phyloP scores from a whole-genome alignment of 192 early-diverging fungal species.

The Coemansia sp. region DNA sequence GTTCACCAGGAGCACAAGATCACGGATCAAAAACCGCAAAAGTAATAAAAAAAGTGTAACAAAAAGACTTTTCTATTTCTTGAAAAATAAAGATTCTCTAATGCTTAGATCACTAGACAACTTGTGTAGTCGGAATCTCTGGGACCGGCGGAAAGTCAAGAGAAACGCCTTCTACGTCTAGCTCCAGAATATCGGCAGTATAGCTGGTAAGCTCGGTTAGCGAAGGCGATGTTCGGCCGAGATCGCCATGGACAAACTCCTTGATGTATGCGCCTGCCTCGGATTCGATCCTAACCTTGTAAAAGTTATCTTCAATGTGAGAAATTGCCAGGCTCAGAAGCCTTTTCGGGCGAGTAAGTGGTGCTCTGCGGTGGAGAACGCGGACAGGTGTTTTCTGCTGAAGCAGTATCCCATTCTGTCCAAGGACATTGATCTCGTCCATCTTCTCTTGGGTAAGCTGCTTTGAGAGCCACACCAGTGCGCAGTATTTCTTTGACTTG shows the following conservation, averaged over 20 bases:
- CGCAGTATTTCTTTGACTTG: conserved; percentile 71
- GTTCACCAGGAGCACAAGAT: conserved; percentile 64
- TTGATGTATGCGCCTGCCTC: conserved; percentile 89
- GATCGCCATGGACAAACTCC: conserved; percentile 95
- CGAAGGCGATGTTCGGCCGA: conserved; percentile 79
- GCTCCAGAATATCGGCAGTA: conserved; percentile 70
- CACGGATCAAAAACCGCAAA: conserved; percentile 26
- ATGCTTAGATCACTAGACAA: neutral
- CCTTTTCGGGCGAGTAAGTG: conserved; percentile 60
- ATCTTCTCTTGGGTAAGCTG: conserved; percentile 57
- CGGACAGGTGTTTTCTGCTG: conserved; percentile 73
- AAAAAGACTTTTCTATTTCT: neutral
- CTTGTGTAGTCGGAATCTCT: neutral
- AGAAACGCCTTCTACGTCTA: conserved; percentile 86
- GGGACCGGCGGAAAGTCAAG: conserved; percentile 77
- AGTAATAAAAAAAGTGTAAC: neutral
- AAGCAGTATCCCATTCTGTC: conserved; percentile 53
- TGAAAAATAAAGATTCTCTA: neutral
- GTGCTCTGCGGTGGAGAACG: conserved; percentile 69
- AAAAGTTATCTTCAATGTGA: conserved; percentile 56
- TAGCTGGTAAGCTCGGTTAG: conserved; percentile 62
- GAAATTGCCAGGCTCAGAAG: conserved; percentile 57
- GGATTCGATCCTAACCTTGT: conserved; percentile 70
- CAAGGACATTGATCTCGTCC: conserved; percentile 56
- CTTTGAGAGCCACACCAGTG: conserved; percentile 68